Base-by-base conservation (phyloP, 495 filamentous ascomycete species). In the Venustampulla echinocandica region DNA sequence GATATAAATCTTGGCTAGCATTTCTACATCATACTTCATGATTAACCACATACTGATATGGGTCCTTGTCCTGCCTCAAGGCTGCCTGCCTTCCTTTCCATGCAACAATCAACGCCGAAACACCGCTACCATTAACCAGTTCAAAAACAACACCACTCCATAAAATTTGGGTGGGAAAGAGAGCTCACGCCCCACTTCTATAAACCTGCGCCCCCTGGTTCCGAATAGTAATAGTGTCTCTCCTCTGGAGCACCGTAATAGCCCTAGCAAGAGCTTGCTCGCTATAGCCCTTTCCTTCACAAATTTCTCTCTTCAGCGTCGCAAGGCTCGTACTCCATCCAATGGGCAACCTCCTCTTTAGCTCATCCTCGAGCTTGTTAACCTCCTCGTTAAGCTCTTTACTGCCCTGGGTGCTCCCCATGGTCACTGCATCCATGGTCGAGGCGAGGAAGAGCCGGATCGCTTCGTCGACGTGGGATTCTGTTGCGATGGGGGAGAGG, bases 401-500 rank as follows among this genome's bases (percentile, higher is more conserved):
- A 64, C 75, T 86, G 37, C 84, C 85, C 49, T 84, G 77, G 42
- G 79, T 81, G 44, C 82, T 79, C 21, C 90, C 92, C 57, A 95
- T 87, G 34, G 85, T 87, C 32, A 96, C 87, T 2, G 92, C 92
- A 64, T 99, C 90, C 92, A 99, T 99, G 40, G 92, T 99, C 1
- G 80, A 86, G 34, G 90, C 93, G 3, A 99, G 69, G 81, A 99
- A 99, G 22, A 99, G 77, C 0, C 93, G 83, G 58, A 99, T 99
- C 1, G 93, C 92, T 68, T 99, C 92, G 61, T 99, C 89, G 40
- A 99, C 92, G 64, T 99, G 92, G 42, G 77, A 71, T 64, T 94
- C 89, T 1, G 82, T 87, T 17, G 90, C 92, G 21, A 95, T 71
- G 20, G 89, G 81, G 0, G 81, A 85, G 19, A 99, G 79, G 1